Evolutionary conservation across 2,329 filamentous ascomycete species (phyloP), one percentile per base, ranked within the genome.

Genomic region (Colletotrichum sp.): DNA sequence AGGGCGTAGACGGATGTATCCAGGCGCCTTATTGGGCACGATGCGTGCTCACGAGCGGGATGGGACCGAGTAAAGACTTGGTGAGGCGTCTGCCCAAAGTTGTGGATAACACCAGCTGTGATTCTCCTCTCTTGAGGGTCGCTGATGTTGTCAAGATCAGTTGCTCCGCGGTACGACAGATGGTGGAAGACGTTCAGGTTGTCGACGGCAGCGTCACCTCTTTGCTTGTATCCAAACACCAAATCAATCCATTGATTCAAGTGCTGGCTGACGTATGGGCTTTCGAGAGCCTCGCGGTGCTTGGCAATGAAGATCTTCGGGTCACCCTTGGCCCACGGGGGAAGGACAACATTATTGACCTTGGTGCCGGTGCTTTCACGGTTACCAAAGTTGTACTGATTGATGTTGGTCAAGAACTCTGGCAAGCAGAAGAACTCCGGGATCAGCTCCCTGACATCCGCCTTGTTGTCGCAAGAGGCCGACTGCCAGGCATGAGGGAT

Each of bases 361-460:
- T 91, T 91, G 28, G 93, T 93, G 3, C 92, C 95, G 72, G 92
- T 93, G 67, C 95, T 96, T 83, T 99, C 96, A 26, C 95, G 92
- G 52, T 92, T 88, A 8, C 98, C 98, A 85, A 99, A 99, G 79
- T 99, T 96, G 85, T 98, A 99, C 6, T 92, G 92, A 81, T 99
- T 99, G 78, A 95, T 91, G 81, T 99, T 99, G n/a, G 92, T 93
- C 18, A 99, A 87, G 78, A 99, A 99, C 79, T 99, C 97, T 0
- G 97, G 96, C 2, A 99, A 89, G 80, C 96, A 99, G 87, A 98
- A 99, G 85, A 99, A 99, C 81, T 99, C 97, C 0, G 97, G 97
- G 21, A 96, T 99, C 28, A 99, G 88, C 83, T 99, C 97, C 79
- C 97, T 91, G 4, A 99, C 96, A 84, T 99, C 97, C 0, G 95